Conservation (phyloP, 1,284 basidiomycete species). For the Ganoderma meredithae region DNA sequence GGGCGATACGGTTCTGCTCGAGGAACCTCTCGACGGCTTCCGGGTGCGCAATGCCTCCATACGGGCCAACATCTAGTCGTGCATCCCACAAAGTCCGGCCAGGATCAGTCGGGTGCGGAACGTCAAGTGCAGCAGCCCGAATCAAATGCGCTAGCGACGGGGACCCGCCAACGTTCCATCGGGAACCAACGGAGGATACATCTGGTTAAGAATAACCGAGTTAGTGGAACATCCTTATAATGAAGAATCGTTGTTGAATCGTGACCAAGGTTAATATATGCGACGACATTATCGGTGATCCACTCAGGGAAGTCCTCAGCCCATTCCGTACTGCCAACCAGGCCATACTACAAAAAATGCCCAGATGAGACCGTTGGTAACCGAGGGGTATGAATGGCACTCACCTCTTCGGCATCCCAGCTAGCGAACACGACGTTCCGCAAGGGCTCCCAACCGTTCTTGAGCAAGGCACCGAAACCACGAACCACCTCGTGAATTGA, state of each 20-base stretch:
- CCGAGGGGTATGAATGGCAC: constrained; percentile 11
- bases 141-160: constrained; percentile 86
- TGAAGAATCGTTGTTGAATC: constrained; percentile 11
- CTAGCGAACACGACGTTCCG: constrained; percentile 89
- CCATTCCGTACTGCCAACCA: constrained; percentile 90
- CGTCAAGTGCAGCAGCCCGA: constrained; percentile 67
- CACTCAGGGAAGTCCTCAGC: constrained; percentile 89
- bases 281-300: constrained; percentile 81
- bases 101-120: constrained; percentile 69
- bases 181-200: constrained; percentile 73
- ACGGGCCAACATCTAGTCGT: constrained; percentile 61
- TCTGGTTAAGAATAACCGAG: constrained; percentile 46
- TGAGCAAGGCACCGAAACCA: constrained; percentile 79
- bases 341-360: constrained; percentile 66
- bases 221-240: neutral
- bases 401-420: constrained; percentile 93
- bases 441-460: constrained; percentile 87
- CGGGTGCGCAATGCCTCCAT: constrained; percentile 45
- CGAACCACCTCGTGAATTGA: constrained; percentile 86
- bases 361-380: neutral
- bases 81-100: constrained; percentile 74
- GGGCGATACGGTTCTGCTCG: constrained; percentile 36
- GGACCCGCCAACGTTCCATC: constrained; percentile 61
- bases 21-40: constrained; percentile 41
- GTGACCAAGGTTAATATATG: constrained; percentile 85